phyloP scores from a whole-genome alignment of 208 protist genomes.

The Wallacemonas collosoma region DNA sequence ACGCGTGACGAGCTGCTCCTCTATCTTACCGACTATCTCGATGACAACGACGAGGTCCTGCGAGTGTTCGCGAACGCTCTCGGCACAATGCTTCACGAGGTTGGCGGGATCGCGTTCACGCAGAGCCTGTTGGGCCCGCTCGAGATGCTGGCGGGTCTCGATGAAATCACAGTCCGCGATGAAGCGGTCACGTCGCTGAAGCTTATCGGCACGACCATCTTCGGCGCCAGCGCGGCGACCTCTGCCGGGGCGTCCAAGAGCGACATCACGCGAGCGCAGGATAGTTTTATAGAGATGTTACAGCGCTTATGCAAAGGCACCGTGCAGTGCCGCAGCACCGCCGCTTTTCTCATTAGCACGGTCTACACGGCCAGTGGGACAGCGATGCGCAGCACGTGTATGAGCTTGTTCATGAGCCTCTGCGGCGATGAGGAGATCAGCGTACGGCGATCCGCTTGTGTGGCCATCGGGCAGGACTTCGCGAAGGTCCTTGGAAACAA shows the following conservation, averaged over 20 bases:
- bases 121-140: conserved; percentile 93
- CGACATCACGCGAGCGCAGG: conserved; percentile 53
- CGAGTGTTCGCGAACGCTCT: conserved; percentile 97
- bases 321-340: conserved; percentile 95
- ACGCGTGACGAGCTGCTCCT: conserved; percentile 97
- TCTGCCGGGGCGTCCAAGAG: conserved; percentile 13
- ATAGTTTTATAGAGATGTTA: conserved; percentile 88
- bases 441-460: conserved; percentile 95
- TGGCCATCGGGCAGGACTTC: conserved; percentile 88
- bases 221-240: conserved; percentile 31
- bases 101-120: conserved; percentile 94
- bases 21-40: conserved; percentile 97
- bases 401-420: conserved; percentile 75
- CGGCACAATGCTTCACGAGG: conserved; percentile 96
- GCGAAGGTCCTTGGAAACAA: conserved; percentile 61
- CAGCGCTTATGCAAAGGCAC: conserved; percentile 90
- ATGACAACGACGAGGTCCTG: conserved; percentile 99
- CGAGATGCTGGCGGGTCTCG: conserved; percentile 95
- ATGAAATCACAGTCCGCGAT: conserved; percentile 98
- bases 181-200: conserved; percentile 91
- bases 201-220: conserved; percentile 73
- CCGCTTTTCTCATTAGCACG: conserved; percentile 92
- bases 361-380: conserved; percentile 74
- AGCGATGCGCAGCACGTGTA: conserved; percentile 51
- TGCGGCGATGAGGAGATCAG: conserved; percentile 98